Evolutionary conservation across 1,284 basidiomycete species (phyloP), one percentile per base, ranked within the genome.

Genomic region (Ceratobasidium sp.): DNA sequence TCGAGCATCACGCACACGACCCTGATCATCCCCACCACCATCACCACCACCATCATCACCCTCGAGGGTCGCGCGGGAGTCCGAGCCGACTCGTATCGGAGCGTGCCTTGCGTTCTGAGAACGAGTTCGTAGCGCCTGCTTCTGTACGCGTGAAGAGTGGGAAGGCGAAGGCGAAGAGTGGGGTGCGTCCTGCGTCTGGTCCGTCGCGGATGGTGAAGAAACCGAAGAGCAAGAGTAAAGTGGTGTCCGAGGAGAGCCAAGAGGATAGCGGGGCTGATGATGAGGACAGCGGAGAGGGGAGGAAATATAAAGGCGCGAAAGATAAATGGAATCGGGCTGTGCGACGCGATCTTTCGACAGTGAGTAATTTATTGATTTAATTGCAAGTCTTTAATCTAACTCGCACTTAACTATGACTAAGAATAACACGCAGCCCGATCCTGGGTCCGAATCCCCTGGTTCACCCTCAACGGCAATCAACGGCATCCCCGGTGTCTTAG

Each of bases 91-190:
- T 71, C 27, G 36, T 19, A 41, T 19, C 19, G 8, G 47, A 31
- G n/a, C 17, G n/a, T 6, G 33, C 24, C 2, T 19, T 19, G 22
- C n/a, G 44, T 2, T 8, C 22, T 22, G 44, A 15, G 22, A 45
- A 31, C 63, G 48, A 44, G n/a, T 36, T 65, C 17, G 50, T 65
- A 19, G 63, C 63, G 9, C 63, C 63, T 15, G 4, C 31, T 11
- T 65, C 63, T 11, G 45, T 31, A 2, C 44, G 47, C 14, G 24
- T 50, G 11, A n/a, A 53, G 51, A 22, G 5, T 22, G 51, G 51
- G 9, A 1, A 53, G 22, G n/a, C n/a, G 41, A 27, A 53, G n/a
- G 51, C n/a, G 19, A 53, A n/a, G 9, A 24, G 22, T 22, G 22
- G 51, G 19, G 11, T 11, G n/a, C 22, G 17, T 29, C 6, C 51